These are phyloP conservation scores for Podila verticillata DNA, from an alignment of 192 early-diverging fungal genomes.

Conservation along the genomic window DNA sequence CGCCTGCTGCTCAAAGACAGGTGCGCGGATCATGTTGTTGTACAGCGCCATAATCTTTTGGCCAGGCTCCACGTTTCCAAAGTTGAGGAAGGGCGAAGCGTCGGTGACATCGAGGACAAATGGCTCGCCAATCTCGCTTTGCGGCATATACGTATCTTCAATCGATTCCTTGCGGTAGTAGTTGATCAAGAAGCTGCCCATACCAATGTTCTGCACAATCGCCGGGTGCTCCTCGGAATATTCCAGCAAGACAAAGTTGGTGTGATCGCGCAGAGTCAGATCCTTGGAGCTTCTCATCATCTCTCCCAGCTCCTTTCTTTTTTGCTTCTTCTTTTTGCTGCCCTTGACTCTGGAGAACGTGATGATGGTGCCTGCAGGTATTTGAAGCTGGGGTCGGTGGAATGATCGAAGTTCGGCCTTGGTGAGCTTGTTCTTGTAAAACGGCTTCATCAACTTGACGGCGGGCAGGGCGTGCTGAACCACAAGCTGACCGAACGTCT, in stretches of 20 bases:
- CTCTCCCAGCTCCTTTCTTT: constrained; percentile 74
- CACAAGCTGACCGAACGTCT: constrained; percentile 85
- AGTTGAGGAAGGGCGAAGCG: constrained; percentile 92
- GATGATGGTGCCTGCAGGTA: constrained; percentile 66
- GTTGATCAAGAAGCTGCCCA: constrained; percentile 94
- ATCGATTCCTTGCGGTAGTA: constrained; percentile 93
- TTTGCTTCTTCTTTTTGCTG: constrained; percentile 78
- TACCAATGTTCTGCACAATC: constrained; percentile 91
- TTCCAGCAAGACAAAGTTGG: constrained; percentile 86
- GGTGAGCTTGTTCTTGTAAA: constrained; percentile 87
- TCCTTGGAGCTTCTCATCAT: constrained; percentile 86
- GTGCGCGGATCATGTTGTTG: constrained; percentile 96
- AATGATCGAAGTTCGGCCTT: constrained; percentile 86
- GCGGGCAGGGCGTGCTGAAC: constrained; percentile 92
- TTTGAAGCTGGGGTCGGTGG: constrained; percentile 85
- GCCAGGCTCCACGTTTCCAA: constrained; percentile 94
- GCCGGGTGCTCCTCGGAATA: constrained; percentile 98
- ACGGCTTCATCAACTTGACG: constrained; percentile 68
- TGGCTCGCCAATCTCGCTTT: constrained; percentile 82
- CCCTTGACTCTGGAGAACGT: constrained; percentile 81
- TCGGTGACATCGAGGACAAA: constrained; percentile 90
- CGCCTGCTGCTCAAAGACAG: constrained; percentile 81
- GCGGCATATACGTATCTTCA: constrained; percentile 81
- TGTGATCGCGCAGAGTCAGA: constrained; percentile 87
- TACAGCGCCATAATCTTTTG: constrained; percentile 88